Percentiles rank a stretch among this genome's conserved stretches.
Conservation (phyloP, 164 flowering plant genomes). For the Saururus chinensis region DNA sequence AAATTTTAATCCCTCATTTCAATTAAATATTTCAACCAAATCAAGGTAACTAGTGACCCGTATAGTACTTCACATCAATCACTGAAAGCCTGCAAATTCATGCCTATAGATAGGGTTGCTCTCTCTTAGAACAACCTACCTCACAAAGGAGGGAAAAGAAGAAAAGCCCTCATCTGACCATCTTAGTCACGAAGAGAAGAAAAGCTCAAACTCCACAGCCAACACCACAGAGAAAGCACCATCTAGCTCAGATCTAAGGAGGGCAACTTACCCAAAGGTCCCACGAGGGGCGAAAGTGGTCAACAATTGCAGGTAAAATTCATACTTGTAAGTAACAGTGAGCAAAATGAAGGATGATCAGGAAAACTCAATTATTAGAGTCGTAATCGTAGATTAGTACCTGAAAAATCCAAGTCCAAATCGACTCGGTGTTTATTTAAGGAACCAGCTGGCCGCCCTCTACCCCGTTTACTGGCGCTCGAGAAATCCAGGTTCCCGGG, state of each 20-base stretch:
- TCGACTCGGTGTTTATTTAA: conserved; percentile 25
- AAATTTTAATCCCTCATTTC: too few species aligned
- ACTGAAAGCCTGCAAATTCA: too few species aligned
- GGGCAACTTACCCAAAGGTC: conserved; percentile 31
- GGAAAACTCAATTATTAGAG: not conserved
- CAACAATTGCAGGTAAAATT: not conserved
- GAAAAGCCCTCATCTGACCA: too few species aligned
- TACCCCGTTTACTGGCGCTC: conserved; percentile 38
- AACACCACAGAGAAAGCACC: conserved; percentile 18
- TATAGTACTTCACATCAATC: too few species aligned
- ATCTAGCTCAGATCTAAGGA: conserved; percentile 27
- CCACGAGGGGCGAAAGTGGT: conserved; percentile 21
- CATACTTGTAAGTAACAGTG: not conserved
- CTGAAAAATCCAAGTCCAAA: conserved; percentile 6
- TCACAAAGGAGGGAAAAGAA: too few species aligned
- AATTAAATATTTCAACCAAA: too few species aligned
- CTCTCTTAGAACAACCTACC: too few species aligned
- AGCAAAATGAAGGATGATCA: not conserved
- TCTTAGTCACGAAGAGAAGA: too few species aligned
- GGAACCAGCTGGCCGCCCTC: conserved; percentile 53
- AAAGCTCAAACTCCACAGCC: too few species aligned
- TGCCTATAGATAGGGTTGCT: too few species aligned
- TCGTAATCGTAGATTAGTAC: not conserved
- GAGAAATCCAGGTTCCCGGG: conserved; percentile 52
- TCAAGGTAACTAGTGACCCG: too few species aligned